A percentile compares a stretch with the other conserved stretches of the same genome.
Evolutionary conservation across 805 yeast species (phyloP).

Genomic region (Saturnispora sekii): DNA sequence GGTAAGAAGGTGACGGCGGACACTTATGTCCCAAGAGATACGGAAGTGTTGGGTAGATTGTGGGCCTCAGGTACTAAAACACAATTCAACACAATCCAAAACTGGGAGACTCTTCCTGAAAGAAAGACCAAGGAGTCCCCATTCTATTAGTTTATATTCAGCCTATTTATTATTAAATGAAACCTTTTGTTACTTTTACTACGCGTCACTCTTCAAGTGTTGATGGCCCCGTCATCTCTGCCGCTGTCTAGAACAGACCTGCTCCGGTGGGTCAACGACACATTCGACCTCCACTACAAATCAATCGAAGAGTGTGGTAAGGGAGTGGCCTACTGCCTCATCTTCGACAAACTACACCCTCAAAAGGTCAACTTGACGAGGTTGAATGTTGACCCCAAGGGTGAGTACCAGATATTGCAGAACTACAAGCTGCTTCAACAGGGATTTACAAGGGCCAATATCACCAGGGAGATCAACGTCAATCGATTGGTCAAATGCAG

Average conservation of each 20-base stretch:
- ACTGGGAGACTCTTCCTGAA: conserved; percentile 22
- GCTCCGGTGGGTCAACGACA: conserved; percentile 72
- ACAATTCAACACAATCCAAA: conserved; percentile 21
- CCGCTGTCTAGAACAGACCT: conserved; percentile 82
- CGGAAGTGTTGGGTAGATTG: conserved; percentile 25
- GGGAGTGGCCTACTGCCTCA: conserved; percentile 92
- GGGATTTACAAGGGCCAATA: conserved; percentile 59
- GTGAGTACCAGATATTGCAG: conserved; percentile 66
- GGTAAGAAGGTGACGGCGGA: conserved; percentile 12
- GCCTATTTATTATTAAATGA: neutral
- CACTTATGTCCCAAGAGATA: conserved; percentile 18
- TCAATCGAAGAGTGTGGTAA: conserved; percentile 92
- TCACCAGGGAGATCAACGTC: conserved; percentile 70
- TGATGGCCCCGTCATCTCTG: conserved; percentile 15
- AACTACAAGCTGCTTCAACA: conserved; percentile 84
- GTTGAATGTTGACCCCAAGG: conserved; percentile 60
- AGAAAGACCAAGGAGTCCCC: conserved; percentile 25
- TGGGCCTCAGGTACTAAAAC: conserved; percentile 22
- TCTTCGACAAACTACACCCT: conserved; percentile 74
- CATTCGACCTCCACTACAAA: conserved; percentile 52
- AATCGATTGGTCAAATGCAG: conserved; percentile 77
- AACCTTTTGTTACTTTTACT: conserved; percentile 1
- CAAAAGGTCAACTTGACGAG: conserved; percentile 67
- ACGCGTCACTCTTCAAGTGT: neutral
- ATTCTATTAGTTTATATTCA: conserved; percentile 8